Percentiles rank a stretch among this genome's conserved stretches.
phyloP scores from a whole-genome alignment of 2,329 filamentous ascomycete species.

The Fusarium bactridioides region DNA sequence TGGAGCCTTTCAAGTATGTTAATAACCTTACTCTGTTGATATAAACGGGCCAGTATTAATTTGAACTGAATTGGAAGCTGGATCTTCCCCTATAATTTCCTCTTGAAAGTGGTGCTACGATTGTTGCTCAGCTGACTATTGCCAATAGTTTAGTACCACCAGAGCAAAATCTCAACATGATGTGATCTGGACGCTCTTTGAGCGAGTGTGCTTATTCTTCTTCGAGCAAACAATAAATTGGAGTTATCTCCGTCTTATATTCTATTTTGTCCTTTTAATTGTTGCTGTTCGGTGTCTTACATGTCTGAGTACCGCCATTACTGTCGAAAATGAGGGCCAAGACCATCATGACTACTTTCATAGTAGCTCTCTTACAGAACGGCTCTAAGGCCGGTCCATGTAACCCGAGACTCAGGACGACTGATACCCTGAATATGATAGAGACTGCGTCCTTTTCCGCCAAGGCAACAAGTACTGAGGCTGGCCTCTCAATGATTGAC shows the following conservation, averaged over 20 bases:
- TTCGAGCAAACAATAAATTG: neutral
- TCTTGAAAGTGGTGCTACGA: neutral
- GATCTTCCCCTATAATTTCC: neutral
- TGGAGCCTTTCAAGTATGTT: no score
- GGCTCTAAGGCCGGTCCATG: neutral
- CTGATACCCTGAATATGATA: rapidly evolving
- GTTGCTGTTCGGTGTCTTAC: neutral
- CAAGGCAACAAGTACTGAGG: neutral
- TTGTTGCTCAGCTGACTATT: neutral
- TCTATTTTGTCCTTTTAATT: no score
- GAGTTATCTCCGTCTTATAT: neutral
- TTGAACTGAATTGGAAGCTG: neutral
- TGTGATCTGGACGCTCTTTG: neutral
- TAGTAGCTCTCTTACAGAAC: neutral
- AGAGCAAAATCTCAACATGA: neutral
- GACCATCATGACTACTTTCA: neutral
- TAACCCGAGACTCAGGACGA: neutral
- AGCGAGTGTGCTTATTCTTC: neutral
- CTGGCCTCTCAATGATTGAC: neutral
- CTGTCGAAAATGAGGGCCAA: neutral
- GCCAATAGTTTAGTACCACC: no score
- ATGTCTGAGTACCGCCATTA: neutral
- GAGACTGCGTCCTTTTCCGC: rapidly evolving
- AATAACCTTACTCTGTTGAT: neutral
- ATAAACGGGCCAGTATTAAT: neutral